Evolutionary conservation across 2,329 filamentous ascomycete genomes (phyloP), one percentile per base, ranked within the genome.

Genomic region (Colletotrichum tabaci): DNA sequence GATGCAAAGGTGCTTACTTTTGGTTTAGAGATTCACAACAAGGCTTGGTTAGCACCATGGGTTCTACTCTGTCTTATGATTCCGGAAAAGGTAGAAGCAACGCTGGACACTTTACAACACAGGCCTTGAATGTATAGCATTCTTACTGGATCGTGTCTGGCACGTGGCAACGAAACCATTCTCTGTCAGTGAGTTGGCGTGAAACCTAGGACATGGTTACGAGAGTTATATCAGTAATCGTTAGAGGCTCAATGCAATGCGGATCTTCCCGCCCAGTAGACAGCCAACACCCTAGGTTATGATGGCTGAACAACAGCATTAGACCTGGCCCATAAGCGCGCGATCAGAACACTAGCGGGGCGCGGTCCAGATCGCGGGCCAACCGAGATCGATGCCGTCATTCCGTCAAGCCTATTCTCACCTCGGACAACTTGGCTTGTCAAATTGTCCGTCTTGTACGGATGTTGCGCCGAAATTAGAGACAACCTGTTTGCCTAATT

Each of bases 351-450:
- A 23, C 10, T 23, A 44, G 30, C n/a, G 35, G 55, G 35, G 46
- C 46, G 18, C 18, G 21, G 46, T n/a, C 10, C 2, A 21, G 46
- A 49, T 49, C 46, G 46, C 21, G 18, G 7, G 16, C n/a, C 3
- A 21, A 16, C 55, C 7, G 16, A 58, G 8, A 58, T 58, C 55
- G 55, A 58, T 58, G 55, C 35, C 55, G 55, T 58, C 55, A 58
- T 58, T 21, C 55, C 18, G 35, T 16, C 21, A 42, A 40, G 7
- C 35, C 18, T 58, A 16, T 23, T 44, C 23, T 58, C 55, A 12
- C 18, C 35, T 42, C 55, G 55, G 30, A 44, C 35, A 58, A 44
- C 35, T 58, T 12, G 55, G 15, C 35, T 26, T 42, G 46, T 16
- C 38, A 15, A 58, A 58, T n/a, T 58, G 38, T 58, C 55, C 55